Evolutionary conservation across 441 rosid genomes (phyloP).

Genomic region (Erysimum cheiri): DNA sequence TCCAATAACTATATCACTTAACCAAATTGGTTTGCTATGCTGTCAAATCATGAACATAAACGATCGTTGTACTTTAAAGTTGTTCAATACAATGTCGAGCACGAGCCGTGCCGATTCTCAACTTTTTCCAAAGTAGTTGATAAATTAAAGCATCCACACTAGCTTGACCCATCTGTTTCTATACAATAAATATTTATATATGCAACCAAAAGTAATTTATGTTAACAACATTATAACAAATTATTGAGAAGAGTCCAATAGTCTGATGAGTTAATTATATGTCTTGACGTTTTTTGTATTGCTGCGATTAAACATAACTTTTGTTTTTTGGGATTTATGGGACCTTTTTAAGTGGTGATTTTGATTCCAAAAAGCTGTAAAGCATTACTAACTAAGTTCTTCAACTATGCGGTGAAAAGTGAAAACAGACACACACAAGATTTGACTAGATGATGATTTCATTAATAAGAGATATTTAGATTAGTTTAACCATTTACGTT

Average conservation of each 20-base stretch:
- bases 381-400: background rate
- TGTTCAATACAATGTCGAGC: slow-evolving; percentile 11
- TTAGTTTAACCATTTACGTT: background rate
- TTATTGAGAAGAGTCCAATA: slow-evolving; percentile 2
- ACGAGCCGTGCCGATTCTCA: slow-evolving; percentile 32
- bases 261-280: slow-evolving; percentile 31
- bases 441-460: background rate
- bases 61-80: background rate
- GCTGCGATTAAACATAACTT: slow-evolving; percentile 2
- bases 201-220: slow-evolving; percentile 8
- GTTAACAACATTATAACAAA: slow-evolving; percentile 19
- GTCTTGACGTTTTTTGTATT: too few relatives aligned
- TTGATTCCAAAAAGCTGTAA: slow-evolving; percentile 11
- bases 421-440: slow-evolving; percentile 4
- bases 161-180: slow-evolving; percentile 15
- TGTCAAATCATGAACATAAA: background rate
- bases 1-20: background rate
- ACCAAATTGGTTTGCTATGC: background rate
- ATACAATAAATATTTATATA: slow-evolving; percentile 16
- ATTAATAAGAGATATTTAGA: background rate
- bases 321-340: too few relatives aligned
- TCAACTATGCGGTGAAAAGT: background rate
- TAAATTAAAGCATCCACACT: slow-evolving; percentile 23
- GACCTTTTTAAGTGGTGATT: too few relatives aligned
- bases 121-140: slow-evolving; percentile 37